phyloP scores from a whole-genome alignment of 169 alveolate species.

The Plasmodium yoelii region DNA sequence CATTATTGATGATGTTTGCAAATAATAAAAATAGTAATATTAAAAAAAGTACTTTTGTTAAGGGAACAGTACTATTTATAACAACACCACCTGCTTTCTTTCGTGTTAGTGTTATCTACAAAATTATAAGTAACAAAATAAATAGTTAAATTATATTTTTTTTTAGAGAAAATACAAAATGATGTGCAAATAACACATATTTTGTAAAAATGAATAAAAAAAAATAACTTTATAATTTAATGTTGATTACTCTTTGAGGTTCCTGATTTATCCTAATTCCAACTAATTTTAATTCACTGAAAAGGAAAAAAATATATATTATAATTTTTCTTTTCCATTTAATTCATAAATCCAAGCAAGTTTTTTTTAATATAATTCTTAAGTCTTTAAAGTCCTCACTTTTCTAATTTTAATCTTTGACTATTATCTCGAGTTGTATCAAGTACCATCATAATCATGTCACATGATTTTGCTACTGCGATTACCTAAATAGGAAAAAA shows the following conservation, averaged over 20 bases:
- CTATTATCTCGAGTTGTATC: slow-evolving; percentile 96
- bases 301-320: slow-evolving; percentile 6
- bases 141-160: neutral
- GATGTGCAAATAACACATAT: neutral
- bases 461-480: slow-evolving; percentile 97
- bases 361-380: too few species aligned
- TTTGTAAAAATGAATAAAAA: neutral
- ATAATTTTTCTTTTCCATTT: neutral
- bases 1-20: neutral
- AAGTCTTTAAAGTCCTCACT: slow-evolving; percentile 19
- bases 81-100: slow-evolving; percentile 87
- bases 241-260: slow-evolving; percentile 90
- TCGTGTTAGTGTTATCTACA: slow-evolving; percentile 80
- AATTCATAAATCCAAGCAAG: neutral
- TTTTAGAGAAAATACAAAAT: neutral
- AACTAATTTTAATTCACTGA: slow-evolving; percentile 95
- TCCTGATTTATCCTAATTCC: slow-evolving; percentile 96
- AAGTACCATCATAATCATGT: slow-evolving; percentile 94
- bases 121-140: slow-evolving; percentile 3
- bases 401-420: slow-evolving; percentile 94
- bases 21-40: slow-evolving; percentile 1
- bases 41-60: slow-evolving; percentile 35
- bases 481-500: slow-evolving; percentile 81
- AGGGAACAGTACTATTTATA: slow-evolving; percentile 87
- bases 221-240: neutral